Evolutionary conservation across 208 protist genomes (phyloP).

Genomic region (Acanthamoeba sp.): DNA sequence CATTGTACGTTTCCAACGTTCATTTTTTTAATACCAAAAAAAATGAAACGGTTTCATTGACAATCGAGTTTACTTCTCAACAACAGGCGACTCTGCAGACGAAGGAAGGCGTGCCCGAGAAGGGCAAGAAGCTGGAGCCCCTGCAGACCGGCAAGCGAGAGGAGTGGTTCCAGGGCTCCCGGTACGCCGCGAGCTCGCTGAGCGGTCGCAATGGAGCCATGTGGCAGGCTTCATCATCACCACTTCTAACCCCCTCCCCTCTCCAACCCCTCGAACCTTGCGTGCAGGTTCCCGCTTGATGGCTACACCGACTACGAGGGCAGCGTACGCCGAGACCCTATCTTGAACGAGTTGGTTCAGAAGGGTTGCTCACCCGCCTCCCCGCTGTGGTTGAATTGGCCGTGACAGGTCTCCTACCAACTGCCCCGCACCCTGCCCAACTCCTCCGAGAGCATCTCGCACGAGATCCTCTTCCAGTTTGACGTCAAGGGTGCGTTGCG

Average conservation of each 20-base stretch:
- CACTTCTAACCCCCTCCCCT: neutral
- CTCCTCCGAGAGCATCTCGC: constrained; percentile 1
- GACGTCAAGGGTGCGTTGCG: constrained; percentile 1
- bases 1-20: neutral
- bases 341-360: neutral
- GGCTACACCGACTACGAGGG: constrained; percentile 37
- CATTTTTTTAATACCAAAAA: no score
- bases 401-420: neutral
- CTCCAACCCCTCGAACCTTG: neutral
- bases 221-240: neutral
- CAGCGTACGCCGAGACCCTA: neutral
- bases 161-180: constrained; percentile 47
- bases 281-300: constrained; percentile 17
- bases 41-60: neutral
- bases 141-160: constrained; percentile 37
- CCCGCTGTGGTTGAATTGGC: neutral
- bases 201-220: no score
- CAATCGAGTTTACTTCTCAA: neutral
- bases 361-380: neutral
- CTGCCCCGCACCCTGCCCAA: constrained; percentile 43
- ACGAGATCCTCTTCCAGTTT: constrained; percentile 55
- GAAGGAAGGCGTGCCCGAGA: neutral
- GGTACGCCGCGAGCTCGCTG: neutral
- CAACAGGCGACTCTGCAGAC: neutral
- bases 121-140: constrained; percentile 40